Base-by-base conservation (phyloP, 441 rosid genomes). In the Populus hybrid region DNA sequence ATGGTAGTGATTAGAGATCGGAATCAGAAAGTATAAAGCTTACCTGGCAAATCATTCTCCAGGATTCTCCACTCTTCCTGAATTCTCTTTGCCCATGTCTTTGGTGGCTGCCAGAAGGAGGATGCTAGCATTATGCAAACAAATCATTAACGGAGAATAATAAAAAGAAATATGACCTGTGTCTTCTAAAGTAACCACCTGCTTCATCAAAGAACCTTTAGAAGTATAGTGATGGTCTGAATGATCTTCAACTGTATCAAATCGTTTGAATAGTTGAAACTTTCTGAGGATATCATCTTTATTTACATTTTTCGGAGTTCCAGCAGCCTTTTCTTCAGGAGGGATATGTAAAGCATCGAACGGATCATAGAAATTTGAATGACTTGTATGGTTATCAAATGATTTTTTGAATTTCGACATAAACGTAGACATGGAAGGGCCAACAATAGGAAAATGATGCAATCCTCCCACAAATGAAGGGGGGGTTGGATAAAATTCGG, bases 31-130 rank as follows among this genome's bases (percentile, higher is more conserved):
- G 32, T 21, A 57, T 57, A 34, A 75, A 69, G 78, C 77, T 59
- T 63, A 93, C 98, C 98, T 72, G 99, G 98, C 88, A 95, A 90
- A 86, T 93, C 97, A 77, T 91, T 88, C 87, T 90, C 91, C 74
- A 95, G 90, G 72, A 88, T 91, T 85, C 69, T 89, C 99, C 99
- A 95, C 83, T 95, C 99, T 21, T 92, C 96, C 84, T 89, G 95
- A 77, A 93, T 92, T 86, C 84, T 91, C 85, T 86, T 92, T 5
- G 83, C 87, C 97, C 97, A 95, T 5, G 70, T 87, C 81, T 88
- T 90, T 4, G 90, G 57, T 12, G 88, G 84, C 92, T 91, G 81
- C 70, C 72, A 86, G 59, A 61, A 83, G 71, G 54, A 77, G 8
- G 35, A 83, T 63, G 68, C 69, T 67, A 72, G 57, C 23, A 67